A percentile compares a stretch with the other conserved stretches of the same genome.
Conservation (phyloP, 1,284 basidiomycete species). For the Marasmius tenuissimus region DNA sequence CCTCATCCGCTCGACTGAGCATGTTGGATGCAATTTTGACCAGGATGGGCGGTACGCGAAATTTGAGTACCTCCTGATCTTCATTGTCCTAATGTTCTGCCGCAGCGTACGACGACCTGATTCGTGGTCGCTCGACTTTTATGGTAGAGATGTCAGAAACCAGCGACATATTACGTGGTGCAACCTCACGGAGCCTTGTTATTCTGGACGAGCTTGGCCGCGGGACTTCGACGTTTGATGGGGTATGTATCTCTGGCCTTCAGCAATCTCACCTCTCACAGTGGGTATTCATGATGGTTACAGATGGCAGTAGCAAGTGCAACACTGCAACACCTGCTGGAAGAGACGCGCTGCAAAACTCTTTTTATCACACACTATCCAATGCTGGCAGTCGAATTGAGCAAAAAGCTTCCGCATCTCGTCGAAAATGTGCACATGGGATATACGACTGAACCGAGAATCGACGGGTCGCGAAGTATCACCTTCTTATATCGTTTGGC, state of each 20-base stretch:
- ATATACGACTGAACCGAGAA: slow-evolving; percentile 63
- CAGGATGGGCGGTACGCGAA: slow-evolving; percentile 73
- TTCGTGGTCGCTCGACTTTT: slow-evolving; percentile 85
- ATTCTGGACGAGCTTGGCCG: slow-evolving; percentile 87
- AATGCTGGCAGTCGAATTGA: slow-evolving; percentile 60
- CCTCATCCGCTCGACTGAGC: slow-evolving; percentile 67
- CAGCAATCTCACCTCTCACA: not conserved
- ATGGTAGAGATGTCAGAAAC: slow-evolving; percentile 98
- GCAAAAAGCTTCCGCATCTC: slow-evolving; percentile 50
- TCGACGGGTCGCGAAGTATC: slow-evolving; percentile 76
- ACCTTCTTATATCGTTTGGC: slow-evolving; percentile 83
- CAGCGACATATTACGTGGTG: slow-evolving; percentile 80
- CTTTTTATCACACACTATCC: slow-evolving; percentile 97
- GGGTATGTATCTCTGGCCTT: slow-evolving; percentile 45
- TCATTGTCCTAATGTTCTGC: not conserved
- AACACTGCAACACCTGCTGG: slow-evolving; percentile 73
- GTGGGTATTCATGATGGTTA: not conserved
- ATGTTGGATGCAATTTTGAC: slow-evolving; percentile 86
- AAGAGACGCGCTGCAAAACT: slow-evolving; percentile 69
- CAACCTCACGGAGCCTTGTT: slow-evolving; percentile 74
- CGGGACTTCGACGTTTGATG: slow-evolving; percentile 85
- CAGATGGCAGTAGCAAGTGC: slow-evolving; percentile 86
- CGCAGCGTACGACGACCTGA: slow-evolving; percentile 83
- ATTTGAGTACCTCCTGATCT: slow-evolving; percentile 4
- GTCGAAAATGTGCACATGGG: slow-evolving; percentile 87